These are phyloP conservation scores for Oidiodendron maius DNA, from an alignment of 495 filamentous ascomycete species.

Conservation along the genomic window DNA sequence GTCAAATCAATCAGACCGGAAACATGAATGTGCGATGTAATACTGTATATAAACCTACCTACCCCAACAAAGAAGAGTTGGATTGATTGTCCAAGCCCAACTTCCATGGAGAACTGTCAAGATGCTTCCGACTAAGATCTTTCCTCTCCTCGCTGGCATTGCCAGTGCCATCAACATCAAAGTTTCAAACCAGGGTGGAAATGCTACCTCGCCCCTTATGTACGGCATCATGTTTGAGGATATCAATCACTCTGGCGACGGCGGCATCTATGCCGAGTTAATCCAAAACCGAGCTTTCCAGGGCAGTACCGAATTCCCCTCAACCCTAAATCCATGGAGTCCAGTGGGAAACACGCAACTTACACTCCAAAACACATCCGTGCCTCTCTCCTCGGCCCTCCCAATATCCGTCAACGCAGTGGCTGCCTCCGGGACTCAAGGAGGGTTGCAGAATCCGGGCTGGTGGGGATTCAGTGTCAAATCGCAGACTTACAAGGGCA, in stretches of 20 bases:
- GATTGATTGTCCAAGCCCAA: no score
- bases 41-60: no score
- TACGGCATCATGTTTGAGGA: slow-evolving; percentile 58
- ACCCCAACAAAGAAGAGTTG: no score
- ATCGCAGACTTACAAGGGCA: slow-evolving; percentile 36
- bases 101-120: no score
- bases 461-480: slow-evolving; percentile 42
- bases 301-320: slow-evolving; percentile 39
- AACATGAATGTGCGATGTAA: no score
- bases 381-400: slow-evolving; percentile 39
- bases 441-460: slow-evolving; percentile 42
- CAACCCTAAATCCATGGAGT: slow-evolving; percentile 17
- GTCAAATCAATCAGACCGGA: no score
- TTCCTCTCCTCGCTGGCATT: slow-evolving; percentile 1
- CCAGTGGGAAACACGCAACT: slow-evolving; percentile 37
- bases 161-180: slow-evolving; percentile 19
- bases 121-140: no score
- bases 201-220: slow-evolving; percentile 45
- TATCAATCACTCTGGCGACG: slow-evolving; percentile 36
- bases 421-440: slow-evolving; percentile 22
- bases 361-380: slow-evolving; percentile 29
- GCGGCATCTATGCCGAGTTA: slow-evolving; percentile 54
- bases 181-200: slow-evolving; percentile 42
- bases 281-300: slow-evolving; percentile 58
- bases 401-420: slow-evolving; percentile 46